Evolutionary conservation across 129 eudicot genomes (phyloP).

Genomic region (Deinandra increscens): DNA sequence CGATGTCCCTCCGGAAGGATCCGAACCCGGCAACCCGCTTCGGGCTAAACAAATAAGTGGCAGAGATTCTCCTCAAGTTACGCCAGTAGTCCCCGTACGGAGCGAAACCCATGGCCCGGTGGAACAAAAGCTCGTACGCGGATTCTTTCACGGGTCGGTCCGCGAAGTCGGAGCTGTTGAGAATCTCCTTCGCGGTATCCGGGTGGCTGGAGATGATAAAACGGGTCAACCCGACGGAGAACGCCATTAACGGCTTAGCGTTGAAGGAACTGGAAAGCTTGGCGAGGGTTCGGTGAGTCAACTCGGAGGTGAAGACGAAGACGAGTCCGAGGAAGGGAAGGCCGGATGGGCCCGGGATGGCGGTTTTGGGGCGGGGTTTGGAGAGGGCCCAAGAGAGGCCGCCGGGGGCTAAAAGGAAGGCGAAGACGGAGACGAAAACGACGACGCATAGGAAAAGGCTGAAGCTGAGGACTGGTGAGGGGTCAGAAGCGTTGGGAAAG

Average conservation of each 20-base stretch:
- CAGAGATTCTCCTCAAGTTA: constrained; percentile 65
- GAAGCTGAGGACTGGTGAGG: constrained; percentile 26
- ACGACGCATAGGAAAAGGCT: constrained; percentile 28
- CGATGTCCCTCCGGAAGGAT: constrained; percentile 50
- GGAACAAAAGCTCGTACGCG: constrained; percentile 75
- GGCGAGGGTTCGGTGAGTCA: constrained; percentile 52
- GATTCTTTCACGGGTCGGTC: constrained; percentile 90
- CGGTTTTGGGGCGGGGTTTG: constrained; percentile 38
- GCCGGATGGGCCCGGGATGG: constrained; percentile 87
- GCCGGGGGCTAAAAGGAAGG: constrained; percentile 74
- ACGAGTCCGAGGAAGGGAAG: constrained; percentile 58
- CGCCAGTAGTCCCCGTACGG: constrained; percentile 95
- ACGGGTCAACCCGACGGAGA: constrained; percentile 82
- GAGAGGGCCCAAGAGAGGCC: constrained; percentile 89
- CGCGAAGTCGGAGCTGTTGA: constrained; percentile 66
- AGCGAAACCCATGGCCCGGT: constrained; percentile 94
- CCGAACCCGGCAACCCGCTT: constrained; percentile 50
- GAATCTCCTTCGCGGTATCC: constrained; percentile 68
- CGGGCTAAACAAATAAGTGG: constrained; percentile 79
- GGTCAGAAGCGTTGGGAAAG: neutral
- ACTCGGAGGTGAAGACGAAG: constrained; percentile 44
- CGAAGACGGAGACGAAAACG: constrained; percentile 40
- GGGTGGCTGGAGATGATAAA: constrained; percentile 65
- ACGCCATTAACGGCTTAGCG: constrained; percentile 62
- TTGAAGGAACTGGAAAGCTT: constrained; percentile 34